Percentiles rank a stretch among this genome's conserved stretches.
These are phyloP conservation scores for Vinca minor DNA, from an alignment of 257 asterid species.

Conservation along the genomic window DNA sequence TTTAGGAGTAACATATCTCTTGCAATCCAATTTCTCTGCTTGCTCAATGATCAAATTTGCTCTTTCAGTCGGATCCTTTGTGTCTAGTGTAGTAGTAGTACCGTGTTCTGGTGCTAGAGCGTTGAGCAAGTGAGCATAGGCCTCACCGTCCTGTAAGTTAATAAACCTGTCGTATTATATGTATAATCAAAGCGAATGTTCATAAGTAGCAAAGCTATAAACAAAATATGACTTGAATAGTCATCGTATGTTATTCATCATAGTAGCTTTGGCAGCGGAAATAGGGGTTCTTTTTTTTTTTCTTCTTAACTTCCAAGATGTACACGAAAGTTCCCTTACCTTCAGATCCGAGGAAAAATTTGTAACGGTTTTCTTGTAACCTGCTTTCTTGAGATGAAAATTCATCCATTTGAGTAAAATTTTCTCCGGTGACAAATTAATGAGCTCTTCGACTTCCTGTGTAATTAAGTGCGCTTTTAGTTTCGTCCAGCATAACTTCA, in stretches of 20 bases:
- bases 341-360: constrained; percentile 82
- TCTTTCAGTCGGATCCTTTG: constrained; percentile 79
- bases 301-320: too few species aligned
- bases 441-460: constrained; percentile 90
- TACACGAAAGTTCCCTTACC: too few species aligned
- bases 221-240: not conserved
- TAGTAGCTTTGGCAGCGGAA: not conserved
- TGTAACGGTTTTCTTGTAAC: constrained; percentile 59
- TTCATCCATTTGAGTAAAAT: constrained; percentile 91
- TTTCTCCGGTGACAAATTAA: constrained; percentile 69
- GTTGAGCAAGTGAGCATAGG: constrained; percentile 84
- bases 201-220: not conserved
- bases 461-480: constrained; percentile 9
- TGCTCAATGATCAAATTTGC: constrained; percentile 80
- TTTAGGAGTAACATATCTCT: constrained; percentile 70
- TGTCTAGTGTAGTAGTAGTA: constrained; percentile 47
- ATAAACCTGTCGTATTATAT: not conserved
- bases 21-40: constrained; percentile 87
- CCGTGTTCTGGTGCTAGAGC: constrained; percentile 89
- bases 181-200: not conserved
- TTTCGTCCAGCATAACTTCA: constrained; percentile 3
- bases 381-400: constrained; percentile 80
- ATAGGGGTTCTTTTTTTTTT: not conserved
- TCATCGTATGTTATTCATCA: too few species aligned
- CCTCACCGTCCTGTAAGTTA: constrained; percentile 75